A percentile compares a stretch with the other conserved stretches of the same genome.
These are phyloP conservation scores for Elsinoe arachidis DNA, from an alignment of 2,329 filamentous ascomycete species.

Conservation along the genomic window DNA sequence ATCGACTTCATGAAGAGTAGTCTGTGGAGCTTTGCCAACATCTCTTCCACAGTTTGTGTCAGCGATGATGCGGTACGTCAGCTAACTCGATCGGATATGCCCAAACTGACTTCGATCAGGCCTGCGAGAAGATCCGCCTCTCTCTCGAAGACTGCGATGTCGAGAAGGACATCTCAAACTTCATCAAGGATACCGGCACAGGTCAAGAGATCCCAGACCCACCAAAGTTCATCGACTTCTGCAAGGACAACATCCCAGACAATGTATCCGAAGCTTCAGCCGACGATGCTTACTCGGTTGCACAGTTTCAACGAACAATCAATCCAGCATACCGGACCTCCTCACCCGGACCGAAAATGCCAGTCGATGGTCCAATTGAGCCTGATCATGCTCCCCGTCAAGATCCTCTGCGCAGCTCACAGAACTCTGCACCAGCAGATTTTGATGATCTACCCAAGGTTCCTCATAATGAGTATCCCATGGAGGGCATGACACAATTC, in stretches of 20 bases:
- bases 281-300: slow-evolving; percentile 84
- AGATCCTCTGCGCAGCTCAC: slow-evolving; percentile 15
- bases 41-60: slow-evolving; percentile 93
- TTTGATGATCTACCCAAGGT: slow-evolving; percentile 58
- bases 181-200: slow-evolving; percentile 83
- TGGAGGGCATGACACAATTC: slow-evolving; percentile 96
- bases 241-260: slow-evolving; percentile 75
- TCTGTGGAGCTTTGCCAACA: slow-evolving; percentile 95
- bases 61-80: slow-evolving; percentile 72
- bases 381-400: slow-evolving; percentile 5
- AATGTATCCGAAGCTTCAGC: slow-evolving; percentile 74
- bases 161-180: slow-evolving; percentile 81
- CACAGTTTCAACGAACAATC: slow-evolving; percentile 89
- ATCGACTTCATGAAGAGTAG: slow-evolving; percentile 97
- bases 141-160: slow-evolving; percentile 94
- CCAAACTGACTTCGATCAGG: slow-evolving; percentile 33
- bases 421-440: slow-evolving; percentile 23
- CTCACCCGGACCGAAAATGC: slow-evolving; percentile 64
- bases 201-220: slow-evolving; percentile 96
- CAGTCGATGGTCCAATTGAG: slow-evolving; percentile 16
- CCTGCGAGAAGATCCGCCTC: slow-evolving; percentile 90
- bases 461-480: slow-evolving; percentile 87
- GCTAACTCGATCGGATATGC: background rate
- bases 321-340: slow-evolving; percentile 95
- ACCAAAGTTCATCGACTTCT: slow-evolving; percentile 98